Evolutionary conservation across 164 flowering plant species (phyloP).

Genomic region (Sedum album): DNA sequence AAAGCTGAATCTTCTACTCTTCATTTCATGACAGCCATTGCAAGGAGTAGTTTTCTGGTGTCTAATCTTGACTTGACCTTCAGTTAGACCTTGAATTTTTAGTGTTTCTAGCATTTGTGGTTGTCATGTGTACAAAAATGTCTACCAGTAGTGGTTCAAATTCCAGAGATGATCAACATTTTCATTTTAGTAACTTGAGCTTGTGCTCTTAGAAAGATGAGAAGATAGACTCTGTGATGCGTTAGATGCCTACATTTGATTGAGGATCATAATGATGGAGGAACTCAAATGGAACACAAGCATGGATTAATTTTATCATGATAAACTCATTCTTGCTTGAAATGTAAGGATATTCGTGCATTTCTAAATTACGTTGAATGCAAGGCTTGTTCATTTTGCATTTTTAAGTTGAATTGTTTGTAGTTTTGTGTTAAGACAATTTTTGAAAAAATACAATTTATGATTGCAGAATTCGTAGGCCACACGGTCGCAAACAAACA

Average conservation of each 20-base stretch:
- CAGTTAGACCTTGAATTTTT: neutral
- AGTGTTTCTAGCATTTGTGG: neutral
- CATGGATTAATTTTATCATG: neutral
- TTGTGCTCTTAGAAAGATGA: too few species aligned
- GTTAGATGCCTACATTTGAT: neutral
- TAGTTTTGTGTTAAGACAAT: too few species aligned
- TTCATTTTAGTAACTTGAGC: too few species aligned
- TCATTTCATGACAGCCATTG: neutral
- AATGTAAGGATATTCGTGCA: neutral
- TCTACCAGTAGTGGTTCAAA: neutral
- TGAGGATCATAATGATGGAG: slow-evolving; percentile 1
- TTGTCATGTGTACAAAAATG: neutral
- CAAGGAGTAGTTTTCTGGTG: neutral
- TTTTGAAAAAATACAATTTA: too few species aligned
- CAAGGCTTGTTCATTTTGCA: too few species aligned
- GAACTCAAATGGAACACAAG: neutral
- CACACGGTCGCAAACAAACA: too few species aligned
- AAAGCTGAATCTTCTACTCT: neutral
- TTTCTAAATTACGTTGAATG: too few species aligned
- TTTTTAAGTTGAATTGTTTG: too few species aligned
- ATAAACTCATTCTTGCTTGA: neutral
- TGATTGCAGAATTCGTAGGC: too few species aligned
- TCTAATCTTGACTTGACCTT: neutral
- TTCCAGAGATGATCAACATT: neutral
- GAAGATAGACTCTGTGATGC: too few species aligned